Evolutionary conservation across 2,329 filamentous ascomycete genomes (phyloP).

Genomic region (Phialocephala subalpina): DNA sequence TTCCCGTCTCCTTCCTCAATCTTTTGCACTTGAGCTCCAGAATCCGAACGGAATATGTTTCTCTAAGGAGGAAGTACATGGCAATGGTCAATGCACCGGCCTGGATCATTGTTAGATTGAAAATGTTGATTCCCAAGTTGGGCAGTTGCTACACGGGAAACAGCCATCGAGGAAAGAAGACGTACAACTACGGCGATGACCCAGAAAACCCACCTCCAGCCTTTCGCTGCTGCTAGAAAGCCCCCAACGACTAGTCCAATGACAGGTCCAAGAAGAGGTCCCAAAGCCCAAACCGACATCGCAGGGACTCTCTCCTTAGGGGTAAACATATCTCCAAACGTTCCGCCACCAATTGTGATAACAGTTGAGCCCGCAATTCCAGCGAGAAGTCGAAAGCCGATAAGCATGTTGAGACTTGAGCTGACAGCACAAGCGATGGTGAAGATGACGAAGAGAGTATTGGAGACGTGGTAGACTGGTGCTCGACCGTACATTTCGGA

Average conservation of each 20-base stretch:
- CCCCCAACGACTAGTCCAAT: conserved; percentile 41
- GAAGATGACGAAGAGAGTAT: conserved; percentile 57
- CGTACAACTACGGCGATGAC: conserved; percentile 55
- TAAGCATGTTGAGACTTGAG: conserved; percentile 59
- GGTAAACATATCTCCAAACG: conserved; percentile 41
- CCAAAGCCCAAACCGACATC: conserved; percentile 37
- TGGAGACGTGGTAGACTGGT: conserved; percentile 55
- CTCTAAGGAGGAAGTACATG: conserved; percentile 38
- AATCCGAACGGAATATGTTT: conserved; percentile 56
- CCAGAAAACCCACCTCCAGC: conserved; percentile 51
- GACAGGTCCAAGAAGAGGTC: conserved; percentile 40
- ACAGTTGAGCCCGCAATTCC: conserved; percentile 56
- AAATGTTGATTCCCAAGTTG: background rate
- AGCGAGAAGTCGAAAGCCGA: conserved; percentile 61
- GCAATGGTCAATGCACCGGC: conserved; percentile 40
- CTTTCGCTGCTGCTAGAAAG: conserved; percentile 55
- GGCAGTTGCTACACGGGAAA: no score
- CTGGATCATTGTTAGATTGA: conserved; percentile 33
- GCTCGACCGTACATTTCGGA: conserved; percentile 58
- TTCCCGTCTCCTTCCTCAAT: background rate
- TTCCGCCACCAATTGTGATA: conserved; percentile 59
- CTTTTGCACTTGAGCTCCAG: conserved; percentile 47
- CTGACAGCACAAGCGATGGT: conserved; percentile 63
- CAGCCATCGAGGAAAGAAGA: background rate
- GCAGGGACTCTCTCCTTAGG: conserved; percentile 33